These are phyloP conservation scores for Arabis hirsuta DNA, from an alignment of 345 rosid species.

Conservation along the genomic window DNA sequence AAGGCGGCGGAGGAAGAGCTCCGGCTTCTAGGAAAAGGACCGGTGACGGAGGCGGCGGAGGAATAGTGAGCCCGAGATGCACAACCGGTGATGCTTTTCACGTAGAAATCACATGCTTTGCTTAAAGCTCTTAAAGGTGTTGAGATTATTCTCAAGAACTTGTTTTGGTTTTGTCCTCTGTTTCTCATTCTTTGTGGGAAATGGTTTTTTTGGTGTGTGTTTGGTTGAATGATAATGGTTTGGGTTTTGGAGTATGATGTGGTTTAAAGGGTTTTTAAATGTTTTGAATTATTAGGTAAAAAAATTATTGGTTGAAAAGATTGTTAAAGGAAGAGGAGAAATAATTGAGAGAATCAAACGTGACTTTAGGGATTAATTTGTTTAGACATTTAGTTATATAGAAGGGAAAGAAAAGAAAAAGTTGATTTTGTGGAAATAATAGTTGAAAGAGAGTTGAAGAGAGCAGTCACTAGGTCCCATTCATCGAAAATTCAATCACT, in stretches of 20 bases:
- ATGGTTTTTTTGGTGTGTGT: constrained; percentile 17
- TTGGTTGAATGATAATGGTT: constrained; percentile 21
- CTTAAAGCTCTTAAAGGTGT: constrained; percentile 54
- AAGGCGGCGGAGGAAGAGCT: constrained; percentile 50
- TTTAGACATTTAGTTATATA: neutral
- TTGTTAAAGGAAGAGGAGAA: constrained; percentile 25
- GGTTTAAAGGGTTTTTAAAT: constrained; percentile 27
- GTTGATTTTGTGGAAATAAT: constrained; percentile 11
- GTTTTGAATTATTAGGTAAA: neutral
- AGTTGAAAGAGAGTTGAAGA: neutral
- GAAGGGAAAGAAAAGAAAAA: neutral
- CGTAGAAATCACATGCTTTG: constrained; percentile 75
- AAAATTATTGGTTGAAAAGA: neutral
- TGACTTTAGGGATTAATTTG: constrained; percentile 28
- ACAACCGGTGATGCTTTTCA: constrained; percentile 59
- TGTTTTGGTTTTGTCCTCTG: constrained; percentile 45
- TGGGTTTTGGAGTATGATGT: constrained; percentile 30
- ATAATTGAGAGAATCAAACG: constrained; percentile 47
- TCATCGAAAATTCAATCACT: constrained; percentile 9
- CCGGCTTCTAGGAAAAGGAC: constrained; percentile 59
- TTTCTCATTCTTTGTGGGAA: constrained; percentile 41
- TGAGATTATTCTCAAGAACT: constrained; percentile 54
- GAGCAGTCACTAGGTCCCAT: constrained; percentile 27
- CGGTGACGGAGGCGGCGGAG: constrained; percentile 27
- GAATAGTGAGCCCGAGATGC: constrained; percentile 45